Base-by-base conservation (phyloP, 768 basidiomycete genomes). In the Mycena chlorophos region DNA sequence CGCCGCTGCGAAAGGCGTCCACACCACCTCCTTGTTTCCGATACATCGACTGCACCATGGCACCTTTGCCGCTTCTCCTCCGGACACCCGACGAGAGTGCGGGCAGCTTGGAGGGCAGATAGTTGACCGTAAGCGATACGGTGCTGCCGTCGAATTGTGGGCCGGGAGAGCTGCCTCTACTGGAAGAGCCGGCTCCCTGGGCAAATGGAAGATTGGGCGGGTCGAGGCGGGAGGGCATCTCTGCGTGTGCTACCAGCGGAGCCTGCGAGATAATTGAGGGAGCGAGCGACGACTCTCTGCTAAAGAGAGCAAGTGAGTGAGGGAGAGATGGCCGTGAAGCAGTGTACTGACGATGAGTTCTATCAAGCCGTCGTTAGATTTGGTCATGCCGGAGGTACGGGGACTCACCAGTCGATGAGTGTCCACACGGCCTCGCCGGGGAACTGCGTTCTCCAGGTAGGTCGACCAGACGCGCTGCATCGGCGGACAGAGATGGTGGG, bases 41-140 rank as follows among this genome's bases (percentile, higher is more conserved):
- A 14, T 83, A 57, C 31, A 66, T 62, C n/a, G n/a, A n/a, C n/a
- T n/a, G n/a, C n/a, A 10, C 69, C 59, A 37, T 70, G 8, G 60
- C 66, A 26, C 63, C 65, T 39, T 68, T 69, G 14, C 63, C 56
- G 4, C 66, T 68, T 66, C 75, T 67, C 63, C 78, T 68, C 57
- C 71, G 65, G 43, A 71, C 69, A 55, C 77, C 71, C 67, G 81
- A 65, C 70, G 79, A 60, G 68, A 76, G 69, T 61, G 70, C 70
- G 14, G 87, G 84, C 71, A 91, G 89, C 71, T 93, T 93, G 52
- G 77, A 72, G 12, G 90, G 90, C 20, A 91, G 75, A 66, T 89
- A 93, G 70, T 90, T 88, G 64, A 87, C 78, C 51, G 78, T 80
- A 56, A 89, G 80, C 8, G 73, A 72, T 23, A 72, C 52, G 42